Base-by-base conservation (phyloP, 441 rosid genomes). In the Adansonia rubrostipa region DNA sequence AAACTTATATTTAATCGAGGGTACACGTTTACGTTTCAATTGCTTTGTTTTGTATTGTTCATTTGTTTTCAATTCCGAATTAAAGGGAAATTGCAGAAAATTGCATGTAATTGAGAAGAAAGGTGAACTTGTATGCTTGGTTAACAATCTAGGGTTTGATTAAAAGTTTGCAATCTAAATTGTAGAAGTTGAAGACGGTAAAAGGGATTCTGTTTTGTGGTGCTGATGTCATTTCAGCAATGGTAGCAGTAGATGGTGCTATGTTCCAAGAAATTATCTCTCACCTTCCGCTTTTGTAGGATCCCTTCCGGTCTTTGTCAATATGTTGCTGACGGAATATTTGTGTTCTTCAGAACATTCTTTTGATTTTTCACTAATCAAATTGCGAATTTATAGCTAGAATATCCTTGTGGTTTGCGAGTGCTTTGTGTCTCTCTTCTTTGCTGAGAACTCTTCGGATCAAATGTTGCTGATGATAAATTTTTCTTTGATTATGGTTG, bases 121-220 rank as follows among this genome's bases (percentile, higher is more conserved):
- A 47, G 36, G 42, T 68, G n/a, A 20, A 47, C 5, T 20, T 17
- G 14, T 20, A 68, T 68, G 17, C 5, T 47, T 45, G 40, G 40
- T 68, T 68, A 56, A 68, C 40, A 20, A 68, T 68, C 56, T 45
- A 47, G 15, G 54, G 56, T 67, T 67, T 47, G 73, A 68, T 45
- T 22, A 20, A 14, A 13, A 48, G 73, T 20, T 47, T 47, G 42
- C 42, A 69, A 22, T 22, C 50, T 13, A 1, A 6, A 0, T 47
- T 20, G 3, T 20, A 47, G 9, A 20, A 67, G 10, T 22, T 22
- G 54, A 13, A 68, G 48, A 19, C 6, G 36, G 17, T 20, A 11
- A 19, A 47, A 15, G 3, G 69, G 47, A 15, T 64, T 15, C 1
- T 4, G 11, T 60, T 65, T 40, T 9, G 48, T 36, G 5, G 9